A percentile compares a stretch with the other conserved stretches of the same genome.
phyloP scores from a whole-genome alignment of 257 asterid species.

The Penstemon newberryi region DNA sequence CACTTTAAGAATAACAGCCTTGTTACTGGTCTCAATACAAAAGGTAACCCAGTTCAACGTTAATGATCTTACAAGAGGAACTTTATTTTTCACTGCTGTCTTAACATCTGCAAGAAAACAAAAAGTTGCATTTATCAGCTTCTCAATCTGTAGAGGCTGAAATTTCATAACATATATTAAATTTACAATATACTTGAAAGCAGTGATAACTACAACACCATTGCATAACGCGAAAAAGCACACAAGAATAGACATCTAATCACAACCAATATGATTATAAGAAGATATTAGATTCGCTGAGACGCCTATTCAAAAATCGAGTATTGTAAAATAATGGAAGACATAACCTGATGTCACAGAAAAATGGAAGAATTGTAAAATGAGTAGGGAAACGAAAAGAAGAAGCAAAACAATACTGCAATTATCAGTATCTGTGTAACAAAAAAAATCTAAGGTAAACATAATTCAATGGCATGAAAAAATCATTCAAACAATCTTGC shows the following conservation, averaged over 20 bases:
- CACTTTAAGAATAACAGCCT: constrained; percentile 77
- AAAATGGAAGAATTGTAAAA: not conserved
- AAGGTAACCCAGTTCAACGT: constrained; percentile 92
- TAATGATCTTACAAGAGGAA: constrained; percentile 93
- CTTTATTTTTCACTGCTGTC: constrained; percentile 90
- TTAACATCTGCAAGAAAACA: constrained; percentile 75
- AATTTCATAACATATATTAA: not conserved
- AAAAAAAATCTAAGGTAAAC: not conserved
- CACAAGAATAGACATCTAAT: not conserved
- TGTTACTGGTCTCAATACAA: constrained; percentile 94
- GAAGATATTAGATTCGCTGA: constrained; percentile 15
- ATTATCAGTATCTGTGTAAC: constrained; percentile 11
- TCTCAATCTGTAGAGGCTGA: not conserved
- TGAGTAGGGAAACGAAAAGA: not conserved
- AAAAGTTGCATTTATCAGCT: constrained; percentile 18
- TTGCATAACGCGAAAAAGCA: constrained; percentile 3
- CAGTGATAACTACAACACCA: constrained; percentile 13
- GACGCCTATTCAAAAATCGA: not conserved
- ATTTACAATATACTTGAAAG: constrained; percentile 20
- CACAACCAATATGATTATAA: constrained; percentile 4
- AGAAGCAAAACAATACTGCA: not conserved
- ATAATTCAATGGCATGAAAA: not conserved
- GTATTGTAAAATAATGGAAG: not conserved
- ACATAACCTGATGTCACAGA: constrained; percentile 12
- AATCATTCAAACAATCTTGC: not conserved